Evolutionary conservation across 139 green algal species (phyloP).

Genomic region (Asterochloris erici): DNA sequence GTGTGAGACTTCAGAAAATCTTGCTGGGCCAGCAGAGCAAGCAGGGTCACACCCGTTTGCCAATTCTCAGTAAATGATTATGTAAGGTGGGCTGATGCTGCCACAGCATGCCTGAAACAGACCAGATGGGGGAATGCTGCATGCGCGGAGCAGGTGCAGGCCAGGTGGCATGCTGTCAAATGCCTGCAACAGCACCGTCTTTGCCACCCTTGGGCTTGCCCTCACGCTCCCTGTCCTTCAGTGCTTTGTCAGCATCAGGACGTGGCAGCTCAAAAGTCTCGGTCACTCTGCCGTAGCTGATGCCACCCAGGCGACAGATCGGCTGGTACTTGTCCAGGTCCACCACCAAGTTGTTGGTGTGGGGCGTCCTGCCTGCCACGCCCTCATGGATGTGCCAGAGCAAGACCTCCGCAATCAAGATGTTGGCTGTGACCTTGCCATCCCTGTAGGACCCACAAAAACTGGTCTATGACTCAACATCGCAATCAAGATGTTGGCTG

Average conservation of each 20-base stretch:
- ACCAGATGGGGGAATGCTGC: too few species aligned
- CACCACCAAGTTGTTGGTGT: conserved; percentile 62
- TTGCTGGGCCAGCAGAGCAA: too few species aligned
- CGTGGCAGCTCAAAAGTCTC: conserved; percentile 75
- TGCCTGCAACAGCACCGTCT: too few species aligned
- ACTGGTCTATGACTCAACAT: neutral
- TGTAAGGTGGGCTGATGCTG: too few species aligned
- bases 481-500: conserved; percentile 74
- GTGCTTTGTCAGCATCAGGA: conserved; percentile 39
- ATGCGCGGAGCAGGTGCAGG: too few species aligned
- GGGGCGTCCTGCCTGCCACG: conserved; percentile 44
- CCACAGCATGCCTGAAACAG: too few species aligned
- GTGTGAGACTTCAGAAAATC: too few species aligned
- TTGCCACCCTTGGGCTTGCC: too few species aligned
- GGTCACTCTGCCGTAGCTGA: conserved; percentile 59
- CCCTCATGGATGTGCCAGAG: conserved; percentile 73
- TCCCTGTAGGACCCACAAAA: conserved; percentile 4
- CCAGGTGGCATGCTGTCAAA: too few species aligned
- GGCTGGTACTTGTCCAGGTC: conserved; percentile 51
- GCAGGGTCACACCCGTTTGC: too few species aligned
- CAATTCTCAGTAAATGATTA: too few species aligned
- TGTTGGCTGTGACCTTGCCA: conserved; percentile 44
- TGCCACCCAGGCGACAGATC: conserved; percentile 70
- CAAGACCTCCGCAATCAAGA: conserved; percentile 87
- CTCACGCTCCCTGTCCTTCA: too few species aligned